phyloP scores from a whole-genome alignment of 2,329 filamentous ascomycete genomes.

The Apiospora rasikravindrae region DNA sequence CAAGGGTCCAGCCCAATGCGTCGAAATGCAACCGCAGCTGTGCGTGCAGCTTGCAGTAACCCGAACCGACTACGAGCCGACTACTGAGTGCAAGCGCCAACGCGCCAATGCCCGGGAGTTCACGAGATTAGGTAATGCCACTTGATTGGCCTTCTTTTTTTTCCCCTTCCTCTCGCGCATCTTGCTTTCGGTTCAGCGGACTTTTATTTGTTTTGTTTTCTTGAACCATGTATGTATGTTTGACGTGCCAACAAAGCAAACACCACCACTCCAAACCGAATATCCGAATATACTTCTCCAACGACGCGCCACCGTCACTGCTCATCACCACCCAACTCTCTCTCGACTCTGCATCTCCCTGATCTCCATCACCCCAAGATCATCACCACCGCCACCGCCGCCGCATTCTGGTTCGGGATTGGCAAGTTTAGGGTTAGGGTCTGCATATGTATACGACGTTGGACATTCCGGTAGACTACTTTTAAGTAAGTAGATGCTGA shows the following conservation, averaged over 20 bases:
- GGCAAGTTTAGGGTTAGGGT: background rate
- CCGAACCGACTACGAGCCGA: too few relatives aligned
- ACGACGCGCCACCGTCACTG: background rate
- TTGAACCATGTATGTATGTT: background rate
- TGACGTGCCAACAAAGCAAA: background rate
- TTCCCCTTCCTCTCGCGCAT: background rate
- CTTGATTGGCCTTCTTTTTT: background rate
- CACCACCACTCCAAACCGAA: background rate
- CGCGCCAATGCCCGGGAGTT: background rate
- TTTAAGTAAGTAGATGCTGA: background rate
- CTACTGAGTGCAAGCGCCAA: too few relatives aligned
- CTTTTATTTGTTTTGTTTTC: background rate
- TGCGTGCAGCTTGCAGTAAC: conserved; percentile 2
- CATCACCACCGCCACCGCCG: background rate
- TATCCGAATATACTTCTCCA: background rate
- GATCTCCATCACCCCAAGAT: background rate
- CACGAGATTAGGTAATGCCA: background rate
- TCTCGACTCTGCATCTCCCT: background rate
- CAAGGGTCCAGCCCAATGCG: conserved; percentile 3
- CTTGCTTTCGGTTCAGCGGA: background rate
- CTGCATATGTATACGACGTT: background rate
- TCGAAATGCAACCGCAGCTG: background rate
- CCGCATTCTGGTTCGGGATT: background rate
- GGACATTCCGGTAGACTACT: background rate
- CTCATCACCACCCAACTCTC: background rate